phyloP scores from a whole-genome alignment of 225 moss, liverwort and hornwort genomes.

The Rhytidiadelphus loreus region DNA sequence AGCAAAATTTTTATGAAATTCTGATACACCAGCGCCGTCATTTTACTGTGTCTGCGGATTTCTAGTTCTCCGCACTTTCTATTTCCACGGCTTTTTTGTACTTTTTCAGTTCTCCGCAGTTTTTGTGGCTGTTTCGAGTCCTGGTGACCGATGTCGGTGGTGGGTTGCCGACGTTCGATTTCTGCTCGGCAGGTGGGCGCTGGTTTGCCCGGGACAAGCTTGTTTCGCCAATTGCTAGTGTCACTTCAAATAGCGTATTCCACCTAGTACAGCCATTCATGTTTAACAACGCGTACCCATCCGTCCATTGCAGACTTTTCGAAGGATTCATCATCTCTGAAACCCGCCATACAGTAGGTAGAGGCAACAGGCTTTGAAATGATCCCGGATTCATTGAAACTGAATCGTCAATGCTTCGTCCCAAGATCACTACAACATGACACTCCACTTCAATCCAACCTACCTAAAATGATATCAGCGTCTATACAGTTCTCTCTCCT shows the following conservation, averaged over 20 bases:
- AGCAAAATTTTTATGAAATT: no score
- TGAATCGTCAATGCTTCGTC: neutral
- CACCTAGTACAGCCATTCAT: neutral
- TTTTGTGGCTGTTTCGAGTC: neutral
- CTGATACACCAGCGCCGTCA: no score
- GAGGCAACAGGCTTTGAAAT: neutral
- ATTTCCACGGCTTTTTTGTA: neutral
- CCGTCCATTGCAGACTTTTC: neutral
- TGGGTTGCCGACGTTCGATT: neutral
- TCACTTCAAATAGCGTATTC: neutral
- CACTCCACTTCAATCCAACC: neutral
- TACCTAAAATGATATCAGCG: neutral
- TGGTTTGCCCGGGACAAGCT: neutral
- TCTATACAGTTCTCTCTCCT: slow-evolving; percentile 12
- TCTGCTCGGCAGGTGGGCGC: neutral
- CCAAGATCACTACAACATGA: neutral
- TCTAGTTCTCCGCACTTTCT: no score
- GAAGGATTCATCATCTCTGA: neutral
- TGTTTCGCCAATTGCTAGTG: neutral
- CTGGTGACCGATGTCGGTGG: neutral
- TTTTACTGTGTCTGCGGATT: no score
- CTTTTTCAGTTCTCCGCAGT: neutral
- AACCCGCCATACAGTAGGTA: neutral
- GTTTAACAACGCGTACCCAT: neutral
- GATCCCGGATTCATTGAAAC: neutral